Base-by-base conservation (phyloP, 306 rosid species). In the Cicer bijugum region DNA sequence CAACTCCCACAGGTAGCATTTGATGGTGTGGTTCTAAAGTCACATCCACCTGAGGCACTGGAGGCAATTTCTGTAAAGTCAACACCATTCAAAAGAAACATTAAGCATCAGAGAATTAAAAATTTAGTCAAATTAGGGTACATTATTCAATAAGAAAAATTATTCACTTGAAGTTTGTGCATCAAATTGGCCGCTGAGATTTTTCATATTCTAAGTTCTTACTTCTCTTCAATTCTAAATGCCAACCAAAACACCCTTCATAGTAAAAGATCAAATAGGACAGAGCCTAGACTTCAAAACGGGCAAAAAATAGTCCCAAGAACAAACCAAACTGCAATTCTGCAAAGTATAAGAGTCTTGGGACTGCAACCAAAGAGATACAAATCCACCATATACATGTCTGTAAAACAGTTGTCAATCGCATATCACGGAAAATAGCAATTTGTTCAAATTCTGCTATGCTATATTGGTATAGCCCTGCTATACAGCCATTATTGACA, bases 11-110 rank as follows among this genome's bases (percentile, higher is more conserved):
- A 7, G 99, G 93, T 42, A 77, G 59, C 82, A 69, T 78, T 72
- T 83, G 82, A 81, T 94, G 99, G 72, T 90, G 87, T 50, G 89
- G 90, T 78, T 84, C 82, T 80, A 91, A 80, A 39, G 86, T 84
- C 28, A 73, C 95, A 15, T 86, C 57, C 17, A 94, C 92, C 0
- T 80, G 75, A 75, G 96, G 96, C 71, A 91, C 94, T 45, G 86
- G 85, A 55, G 97, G 96, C 73, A 88, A 91, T 53, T 43, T 81
- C 99, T 94, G 85, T 74, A 71, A 78, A 75, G 67, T 84, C 78
- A 65, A 78, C 39, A 60, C 40, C 56, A 68, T 12, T 80, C 58
- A 57, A 75, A 51, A 44, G 11, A 66, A 28, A 3, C 35, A 28
- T 28, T 28, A 28, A 4, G 35, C 35, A 0, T 28, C 35, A 4